Percentiles rank a stretch among this genome's conserved stretches.
These are phyloP conservation scores for Pulveroboletus frians DNA, from an alignment of 768 basidiomycete genomes.

Conservation along the genomic window DNA sequence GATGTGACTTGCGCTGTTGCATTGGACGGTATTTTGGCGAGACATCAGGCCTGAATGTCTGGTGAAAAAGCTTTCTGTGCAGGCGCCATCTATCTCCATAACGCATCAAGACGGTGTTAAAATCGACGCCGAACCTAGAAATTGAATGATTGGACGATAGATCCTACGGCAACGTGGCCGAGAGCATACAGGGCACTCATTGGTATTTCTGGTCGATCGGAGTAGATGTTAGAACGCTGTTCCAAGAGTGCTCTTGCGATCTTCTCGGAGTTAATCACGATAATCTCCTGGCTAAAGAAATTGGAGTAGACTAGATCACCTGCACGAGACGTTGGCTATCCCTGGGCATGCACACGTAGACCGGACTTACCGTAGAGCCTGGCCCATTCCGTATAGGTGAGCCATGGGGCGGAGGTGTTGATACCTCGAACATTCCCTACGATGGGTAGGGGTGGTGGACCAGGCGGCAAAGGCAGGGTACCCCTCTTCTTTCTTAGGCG, in stretches of 20 bases:
- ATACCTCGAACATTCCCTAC: conserved; percentile 18
- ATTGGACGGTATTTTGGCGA: conserved; percentile 25
- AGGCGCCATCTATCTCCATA: conserved; percentile 36
- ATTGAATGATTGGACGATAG: neutral
- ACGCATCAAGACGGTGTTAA: conserved; percentile 29
- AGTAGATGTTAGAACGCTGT: conserved; percentile 26
- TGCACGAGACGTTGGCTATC: conserved; percentile 1
- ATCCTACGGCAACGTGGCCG: neutral
- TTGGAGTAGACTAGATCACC: conserved; percentile 26
- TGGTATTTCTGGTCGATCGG: conserved; percentile 28
- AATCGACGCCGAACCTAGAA: conserved; percentile 30
- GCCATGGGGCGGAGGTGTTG: conserved; percentile 12
- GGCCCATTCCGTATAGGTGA: conserved; percentile 19
- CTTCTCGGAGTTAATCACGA: conserved; percentile 27
- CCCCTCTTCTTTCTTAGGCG: conserved; percentile 2
- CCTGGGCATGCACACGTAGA: too few relatives aligned
- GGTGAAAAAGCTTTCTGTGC: conserved; percentile 34
- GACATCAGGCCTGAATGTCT: conserved; percentile 29
- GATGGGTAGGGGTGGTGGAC: conserved; percentile 16
- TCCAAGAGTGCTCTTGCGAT: conserved; percentile 25
- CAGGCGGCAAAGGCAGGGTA: conserved; percentile 15
- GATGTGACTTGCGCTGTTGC: conserved; percentile 29
- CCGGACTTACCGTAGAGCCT: conserved; percentile 10
- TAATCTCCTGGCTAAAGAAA: conserved; percentile 19
- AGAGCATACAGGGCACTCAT: conserved; percentile 14